Conservation (phyloP, 306 rosid genomes). For the Malus sylvestris region DNA sequence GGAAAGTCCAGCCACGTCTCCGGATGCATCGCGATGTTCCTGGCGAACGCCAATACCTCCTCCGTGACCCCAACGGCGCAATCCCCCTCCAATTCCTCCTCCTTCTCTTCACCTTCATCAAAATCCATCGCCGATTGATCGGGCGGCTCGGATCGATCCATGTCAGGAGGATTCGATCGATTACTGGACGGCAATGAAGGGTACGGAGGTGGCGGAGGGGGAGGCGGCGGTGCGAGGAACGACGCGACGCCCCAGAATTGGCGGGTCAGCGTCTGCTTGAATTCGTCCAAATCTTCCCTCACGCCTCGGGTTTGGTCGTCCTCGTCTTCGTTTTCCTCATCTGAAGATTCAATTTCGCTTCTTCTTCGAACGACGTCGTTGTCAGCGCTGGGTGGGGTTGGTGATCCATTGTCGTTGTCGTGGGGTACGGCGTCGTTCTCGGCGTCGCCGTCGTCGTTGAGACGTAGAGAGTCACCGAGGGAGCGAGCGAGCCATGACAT, state of each 20-base stretch:
- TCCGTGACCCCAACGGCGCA: constrained; percentile 69
- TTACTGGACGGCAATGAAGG: neutral
- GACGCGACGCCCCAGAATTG: constrained; percentile 91
- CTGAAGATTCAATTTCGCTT: constrained; percentile 18
- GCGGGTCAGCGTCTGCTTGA: constrained; percentile 74
- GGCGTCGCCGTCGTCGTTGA: constrained; percentile 35
- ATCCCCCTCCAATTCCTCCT: constrained; percentile 26
- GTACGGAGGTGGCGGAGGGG: constrained; percentile 19
- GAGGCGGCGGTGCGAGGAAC: constrained; percentile 69
- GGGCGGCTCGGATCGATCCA: constrained; percentile 21
- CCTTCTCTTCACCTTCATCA: constrained; percentile 16
- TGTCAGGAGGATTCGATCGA: constrained; percentile 9
- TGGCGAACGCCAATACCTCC: constrained; percentile 76
- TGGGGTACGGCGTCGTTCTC: constrained; percentile 33
- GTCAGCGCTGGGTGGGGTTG: constrained; percentile 23
- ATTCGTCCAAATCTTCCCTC: constrained; percentile 69
- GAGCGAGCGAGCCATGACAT: constrained; percentile 77
- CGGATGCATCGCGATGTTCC: constrained; percentile 94
- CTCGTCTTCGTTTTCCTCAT: constrained; percentile 4
- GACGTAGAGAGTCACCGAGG: constrained; percentile 58
- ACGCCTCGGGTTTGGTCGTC: constrained; percentile 54
- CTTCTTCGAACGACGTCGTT: neutral
- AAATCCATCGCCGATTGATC: constrained; percentile 16
- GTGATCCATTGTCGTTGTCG: constrained; percentile 15
- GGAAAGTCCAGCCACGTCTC: constrained; percentile 99